A percentile compares a stretch with the other conserved stretches of the same genome.
Evolutionary conservation across 257 asterid genomes (phyloP).

Genomic region (Sherardia arvensis): DNA sequence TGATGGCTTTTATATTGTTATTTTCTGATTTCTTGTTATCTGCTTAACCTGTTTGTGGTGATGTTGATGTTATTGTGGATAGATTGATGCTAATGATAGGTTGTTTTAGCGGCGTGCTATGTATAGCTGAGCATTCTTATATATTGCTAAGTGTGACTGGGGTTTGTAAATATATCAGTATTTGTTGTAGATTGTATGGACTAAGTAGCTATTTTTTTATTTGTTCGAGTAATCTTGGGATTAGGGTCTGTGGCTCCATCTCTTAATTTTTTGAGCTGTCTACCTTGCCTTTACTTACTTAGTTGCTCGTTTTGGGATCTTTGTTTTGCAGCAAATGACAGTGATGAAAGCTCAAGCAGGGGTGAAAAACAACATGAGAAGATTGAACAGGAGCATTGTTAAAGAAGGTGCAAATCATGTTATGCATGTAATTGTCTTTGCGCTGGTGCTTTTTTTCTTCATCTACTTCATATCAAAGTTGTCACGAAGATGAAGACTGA

Average conservation of each 20-base stretch:
- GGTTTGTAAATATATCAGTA: background rate
- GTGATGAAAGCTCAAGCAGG: conserved; percentile 93
- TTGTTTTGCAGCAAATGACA: conserved; percentile 70
- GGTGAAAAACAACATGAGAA: conserved; percentile 86
- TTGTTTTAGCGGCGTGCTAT: background rate
- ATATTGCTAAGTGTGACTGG: background rate
- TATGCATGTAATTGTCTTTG: conserved; percentile 81
- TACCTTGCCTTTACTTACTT: background rate
- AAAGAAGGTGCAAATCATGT: conserved; percentile 83
- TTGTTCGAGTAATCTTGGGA: too few relatives aligned
- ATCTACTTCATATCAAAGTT: conserved; percentile 68
- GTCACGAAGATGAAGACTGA: conserved; percentile 41
- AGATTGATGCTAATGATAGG: background rate
- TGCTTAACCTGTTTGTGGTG: background rate
- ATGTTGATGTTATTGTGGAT: background rate
- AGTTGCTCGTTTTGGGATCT: background rate
- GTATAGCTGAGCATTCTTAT: background rate
- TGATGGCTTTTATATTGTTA: background rate
- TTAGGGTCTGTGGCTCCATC: too few relatives aligned
- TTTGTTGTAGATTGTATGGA: background rate
- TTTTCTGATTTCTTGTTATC: too few relatives aligned
- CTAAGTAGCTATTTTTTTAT: background rate
- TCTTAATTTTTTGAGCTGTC: background rate
- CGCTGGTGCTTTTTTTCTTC: conserved; percentile 54
- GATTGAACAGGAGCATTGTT: conserved; percentile 76